These are phyloP conservation scores for Echeveria elegans DNA, from an alignment of 164 flowering plant species.

Conservation along the genomic window DNA sequence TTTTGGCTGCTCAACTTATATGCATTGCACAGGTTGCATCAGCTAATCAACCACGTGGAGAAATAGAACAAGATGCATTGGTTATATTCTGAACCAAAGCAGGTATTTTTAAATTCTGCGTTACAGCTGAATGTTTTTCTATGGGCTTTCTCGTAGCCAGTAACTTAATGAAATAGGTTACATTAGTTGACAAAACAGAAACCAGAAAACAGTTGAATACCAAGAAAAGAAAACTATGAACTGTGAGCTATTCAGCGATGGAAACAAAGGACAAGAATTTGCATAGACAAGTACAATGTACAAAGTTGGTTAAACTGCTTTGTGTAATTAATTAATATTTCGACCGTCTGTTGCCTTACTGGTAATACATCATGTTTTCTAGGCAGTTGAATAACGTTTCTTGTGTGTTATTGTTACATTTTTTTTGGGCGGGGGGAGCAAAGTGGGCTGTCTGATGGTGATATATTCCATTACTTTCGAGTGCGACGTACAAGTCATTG, in stretches of 20 bases:
- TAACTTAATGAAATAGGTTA: neutral
- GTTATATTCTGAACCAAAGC: conserved; percentile 1
- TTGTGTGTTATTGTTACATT: neutral
- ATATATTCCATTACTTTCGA: neutral
- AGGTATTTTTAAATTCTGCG: neutral
- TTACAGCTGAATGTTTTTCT: neutral
- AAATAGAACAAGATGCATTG: neutral
- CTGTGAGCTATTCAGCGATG: neutral
- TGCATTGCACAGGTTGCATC: neutral
- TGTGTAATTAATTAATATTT: neutral
- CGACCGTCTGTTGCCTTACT: neutral
- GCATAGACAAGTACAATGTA: neutral
- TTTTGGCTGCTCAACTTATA: neutral
- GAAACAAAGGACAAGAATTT: neutral
- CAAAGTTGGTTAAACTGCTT: neutral
- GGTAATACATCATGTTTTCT: neutral
- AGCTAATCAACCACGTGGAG: neutral
- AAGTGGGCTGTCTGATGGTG: neutral
- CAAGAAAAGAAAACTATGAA: neutral
- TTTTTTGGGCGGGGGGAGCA: neutral
- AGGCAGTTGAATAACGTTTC: neutral
- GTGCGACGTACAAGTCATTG: neutral
- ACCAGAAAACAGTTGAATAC: neutral
- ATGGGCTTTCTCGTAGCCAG: neutral
- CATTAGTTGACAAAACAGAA: neutral